Conservation (phyloP, 2,329 filamentous ascomycete genomes). For the Zymoseptoria brevis region DNA sequence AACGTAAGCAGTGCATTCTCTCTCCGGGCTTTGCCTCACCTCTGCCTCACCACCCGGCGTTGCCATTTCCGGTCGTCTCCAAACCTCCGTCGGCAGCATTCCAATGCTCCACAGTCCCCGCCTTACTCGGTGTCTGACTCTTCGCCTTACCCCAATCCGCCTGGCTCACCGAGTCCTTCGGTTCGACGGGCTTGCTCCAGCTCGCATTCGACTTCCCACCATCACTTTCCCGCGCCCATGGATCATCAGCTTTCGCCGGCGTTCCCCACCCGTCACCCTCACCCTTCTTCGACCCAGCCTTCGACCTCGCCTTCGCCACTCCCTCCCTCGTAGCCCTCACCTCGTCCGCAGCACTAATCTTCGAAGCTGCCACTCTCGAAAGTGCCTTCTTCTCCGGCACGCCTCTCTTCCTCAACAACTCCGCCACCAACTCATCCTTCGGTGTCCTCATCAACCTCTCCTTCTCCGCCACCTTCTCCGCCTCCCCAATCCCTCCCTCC, state of each 20-base stretch:
- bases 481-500: slow-evolving; percentile 15
- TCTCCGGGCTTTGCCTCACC: background rate
- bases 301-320: background rate
- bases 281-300: background rate
- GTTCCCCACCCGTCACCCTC: background rate
- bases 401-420: slow-evolving; percentile 17
- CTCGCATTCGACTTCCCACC: background rate
- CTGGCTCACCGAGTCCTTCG: slow-evolving; percentile 6
- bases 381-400: background rate
- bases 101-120: background rate
- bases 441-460: slow-evolving; percentile 21
- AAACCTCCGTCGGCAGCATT: background rate
- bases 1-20: background rate
- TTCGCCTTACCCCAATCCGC: background rate
- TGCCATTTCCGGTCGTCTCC: background rate
- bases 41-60: background rate
- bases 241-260: background rate
- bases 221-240: background rate
- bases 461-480: slow-evolving; percentile 15
- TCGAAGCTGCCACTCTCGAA: background rate
- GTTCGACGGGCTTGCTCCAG: background rate
- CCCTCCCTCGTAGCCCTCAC: background rate
- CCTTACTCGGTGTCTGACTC: background rate
- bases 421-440: slow-evolving; percentile 26
- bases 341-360: background rate